phyloP scores from a whole-genome alignment of 2,329 filamentous ascomycete species.

The Didymella lethalis region DNA sequence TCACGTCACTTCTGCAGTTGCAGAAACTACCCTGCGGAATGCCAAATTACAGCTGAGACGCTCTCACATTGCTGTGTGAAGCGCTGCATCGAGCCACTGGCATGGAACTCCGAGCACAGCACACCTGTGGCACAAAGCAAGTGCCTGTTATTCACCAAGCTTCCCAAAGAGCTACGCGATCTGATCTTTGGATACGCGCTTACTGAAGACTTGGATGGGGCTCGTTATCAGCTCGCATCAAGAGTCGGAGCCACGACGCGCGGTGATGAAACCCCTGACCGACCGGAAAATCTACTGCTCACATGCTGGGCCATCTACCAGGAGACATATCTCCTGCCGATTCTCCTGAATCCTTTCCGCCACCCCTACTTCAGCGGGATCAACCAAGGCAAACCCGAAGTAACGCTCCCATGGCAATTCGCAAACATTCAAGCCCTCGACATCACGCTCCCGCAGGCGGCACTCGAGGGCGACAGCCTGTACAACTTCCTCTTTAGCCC shows the following conservation, averaged over 20 bases:
- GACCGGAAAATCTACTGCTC: conserved; percentile 23
- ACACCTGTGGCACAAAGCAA: conserved; percentile 14
- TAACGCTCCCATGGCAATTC: conserved; percentile 25
- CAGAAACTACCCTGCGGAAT: not conserved
- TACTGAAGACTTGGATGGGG: conserved; percentile 7
- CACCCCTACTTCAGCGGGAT: not conserved
- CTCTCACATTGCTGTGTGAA: conserved; percentile 2
- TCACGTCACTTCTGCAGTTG: not conserved
- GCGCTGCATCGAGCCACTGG: conserved; percentile 26
- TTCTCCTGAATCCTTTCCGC: conserved; percentile 23
- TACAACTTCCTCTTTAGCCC: conserved; percentile 4
- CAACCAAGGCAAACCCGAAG: not conserved
- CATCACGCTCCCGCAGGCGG: conserved; percentile 25
- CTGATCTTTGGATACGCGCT: conserved; percentile 29
- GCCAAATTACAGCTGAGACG: not conserved
- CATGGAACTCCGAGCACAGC: conserved; percentile 24
- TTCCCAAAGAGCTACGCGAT: conserved; percentile 31
- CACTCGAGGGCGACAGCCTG: conserved; percentile 19
- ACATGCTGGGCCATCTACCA: conserved; percentile 35
- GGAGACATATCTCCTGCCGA: conserved; percentile 29
- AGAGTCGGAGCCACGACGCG: too few relatives aligned
- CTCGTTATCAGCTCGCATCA: not conserved
- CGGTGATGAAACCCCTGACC: conserved; percentile 6
- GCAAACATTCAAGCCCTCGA: conserved; percentile 28
- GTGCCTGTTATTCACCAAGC: conserved; percentile 21